phyloP scores from a whole-genome alignment of 2,329 filamentous ascomycete genomes.

The Trematosphaeria pertusa region DNA sequence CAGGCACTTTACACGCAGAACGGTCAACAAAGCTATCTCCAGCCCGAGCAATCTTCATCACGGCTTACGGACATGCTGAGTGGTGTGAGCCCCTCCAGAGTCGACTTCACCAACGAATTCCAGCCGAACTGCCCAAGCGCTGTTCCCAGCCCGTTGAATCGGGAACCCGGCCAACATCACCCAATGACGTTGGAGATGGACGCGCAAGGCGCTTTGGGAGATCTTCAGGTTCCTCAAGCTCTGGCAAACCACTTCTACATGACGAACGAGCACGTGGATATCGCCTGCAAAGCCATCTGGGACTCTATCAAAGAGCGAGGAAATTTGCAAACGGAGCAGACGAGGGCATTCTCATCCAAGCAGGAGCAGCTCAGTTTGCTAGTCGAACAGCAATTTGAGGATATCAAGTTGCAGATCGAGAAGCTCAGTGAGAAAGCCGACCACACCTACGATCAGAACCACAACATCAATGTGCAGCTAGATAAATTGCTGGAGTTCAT shows the following conservation, averaged over 20 bases:
- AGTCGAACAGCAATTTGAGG: constrained; percentile 32
- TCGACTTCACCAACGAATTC: constrained; percentile 27
- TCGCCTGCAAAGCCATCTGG: constrained; percentile 23
- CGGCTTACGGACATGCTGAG: constrained; percentile 39
- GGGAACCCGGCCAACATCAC: constrained; percentile 10
- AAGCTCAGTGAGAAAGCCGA: constrained; percentile 31
- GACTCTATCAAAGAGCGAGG: constrained; percentile 25
- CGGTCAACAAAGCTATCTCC: constrained; percentile 8
- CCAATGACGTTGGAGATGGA: constrained; percentile 3
- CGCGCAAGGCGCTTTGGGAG: constrained; percentile 1
- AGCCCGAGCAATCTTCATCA: constrained; percentile 31
- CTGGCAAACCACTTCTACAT: constrained; percentile 48
- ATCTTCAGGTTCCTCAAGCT: no score
- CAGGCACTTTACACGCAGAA: constrained; percentile 3
- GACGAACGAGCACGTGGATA: constrained; percentile 46
- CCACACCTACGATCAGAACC: constrained; percentile 22
- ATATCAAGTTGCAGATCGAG: constrained; percentile 33
- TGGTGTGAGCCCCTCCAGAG: constrained; percentile 21
- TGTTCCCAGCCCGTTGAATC: constrained; percentile 40
- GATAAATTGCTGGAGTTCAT: constrained; percentile 35
- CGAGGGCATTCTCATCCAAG: constrained; percentile 16
- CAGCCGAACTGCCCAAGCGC: constrained; percentile 32
- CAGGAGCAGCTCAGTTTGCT: constrained; percentile 26
- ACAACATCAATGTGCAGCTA: constrained; percentile 31
- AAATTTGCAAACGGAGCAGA: constrained; percentile 30